Evolutionary conservation across 352 stramenopile species (phyloP).

Genomic region (Aphanomyces cochlioides): DNA sequence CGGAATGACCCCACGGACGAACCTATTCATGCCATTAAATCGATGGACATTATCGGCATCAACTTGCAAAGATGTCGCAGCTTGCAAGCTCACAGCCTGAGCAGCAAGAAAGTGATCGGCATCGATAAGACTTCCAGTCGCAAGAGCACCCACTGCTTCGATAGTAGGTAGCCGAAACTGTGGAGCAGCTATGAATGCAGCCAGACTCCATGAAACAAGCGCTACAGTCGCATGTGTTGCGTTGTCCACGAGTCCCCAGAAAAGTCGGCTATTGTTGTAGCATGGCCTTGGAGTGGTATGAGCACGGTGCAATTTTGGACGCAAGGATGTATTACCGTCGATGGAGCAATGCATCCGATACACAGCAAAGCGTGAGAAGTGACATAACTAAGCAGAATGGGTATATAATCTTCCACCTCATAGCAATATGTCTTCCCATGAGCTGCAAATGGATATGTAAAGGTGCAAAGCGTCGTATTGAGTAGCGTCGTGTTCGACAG

Average conservation of each 20-base stretch:
- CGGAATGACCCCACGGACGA: slow-evolving; percentile 20
- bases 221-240: slow-evolving; percentile 23
- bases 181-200: neutral
- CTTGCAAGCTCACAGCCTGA: slow-evolving; percentile 6
- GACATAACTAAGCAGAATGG: neutral
- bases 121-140: slow-evolving; percentile 15
- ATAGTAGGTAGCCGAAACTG: neutral
- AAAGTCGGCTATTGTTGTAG: slow-evolving; percentile 12
- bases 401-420: neutral
- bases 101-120: slow-evolving; percentile 26
- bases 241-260: slow-evolving; percentile 28
- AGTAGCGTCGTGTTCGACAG: neutral
- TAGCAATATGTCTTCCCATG: neutral
- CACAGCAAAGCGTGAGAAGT: slow-evolving; percentile 14
- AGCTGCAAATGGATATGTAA: neutral
- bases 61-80: slow-evolving; percentile 19
- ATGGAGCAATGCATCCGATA: slow-evolving; percentile 19
- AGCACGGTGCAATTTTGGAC: neutral
- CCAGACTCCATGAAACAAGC: slow-evolving; percentile 18
- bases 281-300: neutral
- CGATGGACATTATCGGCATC: neutral
- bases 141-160: slow-evolving; percentile 14
- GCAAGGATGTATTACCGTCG: slow-evolving; percentile 9
- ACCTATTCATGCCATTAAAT: neutral
- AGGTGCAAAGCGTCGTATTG: neutral